A percentile compares a stretch with the other conserved stretches of the same genome.
These are phyloP conservation scores for Paraphaeosphaeria sporulosa DNA, from an alignment of 2,329 filamentous ascomycete species.

Conservation along the genomic window DNA sequence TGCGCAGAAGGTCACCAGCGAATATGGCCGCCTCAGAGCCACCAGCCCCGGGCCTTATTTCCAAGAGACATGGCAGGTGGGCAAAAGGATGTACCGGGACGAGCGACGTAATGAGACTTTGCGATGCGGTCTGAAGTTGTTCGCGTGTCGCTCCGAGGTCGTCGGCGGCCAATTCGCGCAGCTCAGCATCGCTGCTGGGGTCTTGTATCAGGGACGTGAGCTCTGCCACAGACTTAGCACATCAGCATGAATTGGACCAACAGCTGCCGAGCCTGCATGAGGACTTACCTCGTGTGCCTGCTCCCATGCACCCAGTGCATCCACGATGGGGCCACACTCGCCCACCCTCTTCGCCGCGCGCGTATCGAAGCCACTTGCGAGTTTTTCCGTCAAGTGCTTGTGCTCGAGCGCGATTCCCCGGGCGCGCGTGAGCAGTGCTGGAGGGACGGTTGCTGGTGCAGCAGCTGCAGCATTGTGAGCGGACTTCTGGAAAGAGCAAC, in stretches of 20 bases:
- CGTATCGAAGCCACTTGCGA: conserved; percentile 64
- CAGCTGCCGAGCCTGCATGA: background rate
- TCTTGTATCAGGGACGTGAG: conserved; percentile 80
- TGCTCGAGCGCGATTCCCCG: conserved; percentile 64
- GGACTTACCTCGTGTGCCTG: conserved; percentile 62
- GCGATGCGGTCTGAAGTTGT: conserved; percentile 69
- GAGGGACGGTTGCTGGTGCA: conserved; percentile 54
- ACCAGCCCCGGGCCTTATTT: conserved; percentile 90
- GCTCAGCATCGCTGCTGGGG: conserved; percentile 64
- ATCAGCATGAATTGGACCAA: conserved; percentile 25
- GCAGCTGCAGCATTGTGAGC: conserved; percentile 30
- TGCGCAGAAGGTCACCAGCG: conserved; percentile 82
- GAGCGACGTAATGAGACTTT: conserved; percentile 75
- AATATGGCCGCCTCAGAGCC: conserved; percentile 93
- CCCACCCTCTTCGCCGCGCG: conserved; percentile 65
- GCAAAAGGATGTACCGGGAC: conserved; percentile 91
- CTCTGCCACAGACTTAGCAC: conserved; percentile 65
- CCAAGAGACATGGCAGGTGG: conserved; percentile 85
- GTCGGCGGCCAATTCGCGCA: conserved; percentile 66
- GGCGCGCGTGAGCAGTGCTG: conserved; percentile 63
- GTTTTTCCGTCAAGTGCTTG: conserved; percentile 58
- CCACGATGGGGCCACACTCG: conserved; percentile 61
- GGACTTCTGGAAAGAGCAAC: background rate
- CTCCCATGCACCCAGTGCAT: conserved; percentile 65
- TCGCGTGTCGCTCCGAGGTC: conserved; percentile 74